These are phyloP conservation scores for Starmera amethionina DNA, from an alignment of 805 yeast species.

Conservation along the genomic window DNA sequence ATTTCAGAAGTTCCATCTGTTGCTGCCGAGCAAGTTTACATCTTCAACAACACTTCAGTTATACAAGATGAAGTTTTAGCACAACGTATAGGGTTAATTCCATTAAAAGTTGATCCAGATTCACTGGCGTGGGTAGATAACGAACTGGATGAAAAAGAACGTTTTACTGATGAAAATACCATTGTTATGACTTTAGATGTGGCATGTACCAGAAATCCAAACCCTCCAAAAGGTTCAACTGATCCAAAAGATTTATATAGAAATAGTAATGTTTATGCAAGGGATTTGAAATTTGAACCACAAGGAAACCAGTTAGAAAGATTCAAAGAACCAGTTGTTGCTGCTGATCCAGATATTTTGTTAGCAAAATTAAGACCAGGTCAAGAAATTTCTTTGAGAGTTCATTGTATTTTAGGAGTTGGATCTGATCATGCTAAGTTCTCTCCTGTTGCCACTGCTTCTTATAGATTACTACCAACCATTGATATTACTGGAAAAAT, in stretches of 20 bases:
- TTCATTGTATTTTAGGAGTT: constrained; percentile 83
- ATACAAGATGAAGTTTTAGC: constrained; percentile 96
- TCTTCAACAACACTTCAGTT: constrained; percentile 91
- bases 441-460: constrained; percentile 95
- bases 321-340: constrained; percentile 62
- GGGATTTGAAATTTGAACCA: constrained; percentile 82
- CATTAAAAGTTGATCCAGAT: constrained; percentile 89
- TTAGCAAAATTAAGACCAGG: constrained; percentile 93
- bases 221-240: constrained; percentile 67
- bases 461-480: constrained; percentile 85
- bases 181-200: constrained; percentile 75
- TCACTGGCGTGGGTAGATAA: constrained; percentile 73
- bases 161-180: constrained; percentile 82
- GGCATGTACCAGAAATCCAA: constrained; percentile 75
- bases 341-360: constrained; percentile 82
- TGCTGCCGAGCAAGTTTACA: constrained; percentile 86
- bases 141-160: constrained; percentile 50
- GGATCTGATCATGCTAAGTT: constrained; percentile 97
- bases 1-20: constrained; percentile 93
- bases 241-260: constrained; percentile 79
- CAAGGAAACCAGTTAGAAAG: constrained; percentile 76
- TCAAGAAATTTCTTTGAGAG: constrained; percentile 86
- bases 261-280: constrained; percentile 82
- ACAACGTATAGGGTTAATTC: constrained; percentile 88
- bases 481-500: constrained; percentile 72